These are phyloP conservation scores for Lecanicillium sp. DNA, from an alignment of 2,329 filamentous ascomycete genomes.

Conservation along the genomic window DNA sequence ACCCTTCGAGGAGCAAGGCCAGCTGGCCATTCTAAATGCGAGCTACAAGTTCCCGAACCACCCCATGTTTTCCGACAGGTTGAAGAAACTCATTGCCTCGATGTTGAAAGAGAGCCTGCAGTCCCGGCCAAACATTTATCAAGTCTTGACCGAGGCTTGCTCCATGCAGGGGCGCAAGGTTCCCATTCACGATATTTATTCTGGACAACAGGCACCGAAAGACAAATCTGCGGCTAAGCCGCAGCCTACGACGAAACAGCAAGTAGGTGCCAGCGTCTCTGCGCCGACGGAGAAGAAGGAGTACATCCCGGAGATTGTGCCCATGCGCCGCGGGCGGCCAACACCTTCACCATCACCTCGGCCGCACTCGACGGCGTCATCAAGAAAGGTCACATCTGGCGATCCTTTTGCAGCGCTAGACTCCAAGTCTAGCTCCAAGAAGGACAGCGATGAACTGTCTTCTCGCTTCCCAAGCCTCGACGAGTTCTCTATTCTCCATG, in stretches of 20 bases:
- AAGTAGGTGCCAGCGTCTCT: conserved; percentile 74
- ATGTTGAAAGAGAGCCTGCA: conserved; percentile 85
- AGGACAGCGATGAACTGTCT: conserved; percentile 70
- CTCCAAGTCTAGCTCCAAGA: conserved; percentile 36
- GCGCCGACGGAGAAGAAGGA: conserved; percentile 64
- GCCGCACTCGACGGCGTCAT: conserved; percentile 46
- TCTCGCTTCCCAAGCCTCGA: conserved; percentile 83
- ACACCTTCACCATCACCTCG: conserved; percentile 27
- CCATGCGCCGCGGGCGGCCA: conserved; percentile 81
- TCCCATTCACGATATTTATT: conserved; percentile 83
- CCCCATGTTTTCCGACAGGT: conserved; percentile 78
- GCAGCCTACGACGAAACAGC: conserved; percentile 45
- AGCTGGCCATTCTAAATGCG: conserved; percentile 94
- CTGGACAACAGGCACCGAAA: conserved; percentile 46
- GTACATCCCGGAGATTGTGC: conserved; percentile 78
- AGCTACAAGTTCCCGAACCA: conserved; percentile 87
- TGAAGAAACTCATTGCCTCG: conserved; percentile 84
- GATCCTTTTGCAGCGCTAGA: conserved; percentile 93
- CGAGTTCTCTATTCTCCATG: conserved; percentile 84
- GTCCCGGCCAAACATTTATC: conserved; percentile 82
- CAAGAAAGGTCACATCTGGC: conserved; percentile 58
- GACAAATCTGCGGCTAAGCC: conserved; percentile 44
- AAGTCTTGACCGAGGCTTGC: conserved; percentile 81
- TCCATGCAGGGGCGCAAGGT: conserved; percentile 80
- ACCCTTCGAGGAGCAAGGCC: conserved; percentile 94